These are phyloP conservation scores for Glycine soja DNA, from an alignment of 306 rosid genomes.

Conservation along the genomic window DNA sequence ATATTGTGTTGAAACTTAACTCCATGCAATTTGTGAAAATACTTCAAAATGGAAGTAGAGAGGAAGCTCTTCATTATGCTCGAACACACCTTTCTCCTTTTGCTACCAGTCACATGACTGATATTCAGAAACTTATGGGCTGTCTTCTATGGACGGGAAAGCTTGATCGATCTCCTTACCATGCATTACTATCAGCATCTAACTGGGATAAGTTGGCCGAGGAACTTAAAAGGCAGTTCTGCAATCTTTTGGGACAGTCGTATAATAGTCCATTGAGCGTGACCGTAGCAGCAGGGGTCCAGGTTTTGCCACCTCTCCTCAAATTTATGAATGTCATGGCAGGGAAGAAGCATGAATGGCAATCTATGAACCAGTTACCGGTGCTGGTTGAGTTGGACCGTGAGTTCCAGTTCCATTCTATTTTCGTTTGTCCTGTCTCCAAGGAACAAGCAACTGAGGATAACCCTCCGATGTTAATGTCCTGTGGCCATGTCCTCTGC, in stretches of 20 bases:
- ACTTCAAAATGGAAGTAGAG: slow-evolving; percentile 68
- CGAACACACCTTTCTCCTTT: slow-evolving; percentile 69
- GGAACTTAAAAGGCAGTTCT: slow-evolving; percentile 84
- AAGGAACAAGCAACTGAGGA: slow-evolving; percentile 89
- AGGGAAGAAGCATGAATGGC: slow-evolving; percentile 96
- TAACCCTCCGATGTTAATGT: slow-evolving; percentile 90
- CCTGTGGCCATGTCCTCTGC: slow-evolving; percentile 94
- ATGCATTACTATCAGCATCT: slow-evolving; percentile 60
- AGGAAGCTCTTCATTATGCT: slow-evolving; percentile 75
- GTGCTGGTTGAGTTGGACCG: slow-evolving; percentile 80
- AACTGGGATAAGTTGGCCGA: slow-evolving; percentile 77
- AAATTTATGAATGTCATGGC: slow-evolving; percentile 87
- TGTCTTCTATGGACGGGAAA: slow-evolving; percentile 82
- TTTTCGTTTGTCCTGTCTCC: slow-evolving; percentile 96
- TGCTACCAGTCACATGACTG: slow-evolving; percentile 65
- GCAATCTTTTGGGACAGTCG: slow-evolving; percentile 84
- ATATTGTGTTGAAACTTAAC: slow-evolving; percentile 77
- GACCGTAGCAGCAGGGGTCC: slow-evolving; percentile 82
- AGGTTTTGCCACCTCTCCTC: slow-evolving; percentile 71
- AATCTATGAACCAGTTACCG: slow-evolving; percentile 77
- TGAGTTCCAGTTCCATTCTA: slow-evolving; percentile 90
- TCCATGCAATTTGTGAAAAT: slow-evolving; percentile 71
- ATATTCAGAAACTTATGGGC: slow-evolving; percentile 80
- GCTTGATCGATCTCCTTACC: slow-evolving; percentile 84
- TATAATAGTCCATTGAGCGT: slow-evolving; percentile 82